Evolutionary conservation across 2,329 filamentous ascomycete species (phyloP).

Genomic region (Aaosphaeria arxii): DNA sequence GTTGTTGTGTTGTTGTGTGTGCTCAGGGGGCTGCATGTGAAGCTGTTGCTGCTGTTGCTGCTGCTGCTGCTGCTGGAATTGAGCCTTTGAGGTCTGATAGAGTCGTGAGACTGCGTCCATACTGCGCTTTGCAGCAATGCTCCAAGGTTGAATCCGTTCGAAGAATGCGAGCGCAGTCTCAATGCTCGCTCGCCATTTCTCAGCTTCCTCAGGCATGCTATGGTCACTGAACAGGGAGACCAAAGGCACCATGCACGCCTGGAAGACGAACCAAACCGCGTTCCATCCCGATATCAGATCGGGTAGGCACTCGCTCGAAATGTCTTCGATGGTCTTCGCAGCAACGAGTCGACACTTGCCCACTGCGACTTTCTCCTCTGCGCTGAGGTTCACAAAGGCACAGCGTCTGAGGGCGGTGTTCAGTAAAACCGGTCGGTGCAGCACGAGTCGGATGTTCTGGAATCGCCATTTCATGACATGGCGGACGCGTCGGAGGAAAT

Average conservation of each 20-base stretch:
- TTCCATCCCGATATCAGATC: slow-evolving; percentile 80
- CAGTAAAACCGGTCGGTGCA: slow-evolving; percentile 70
- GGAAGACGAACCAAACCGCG: slow-evolving; percentile 78
- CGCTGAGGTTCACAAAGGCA: slow-evolving; percentile 51
- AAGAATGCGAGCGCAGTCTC: slow-evolving; percentile 44
- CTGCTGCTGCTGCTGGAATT: slow-evolving; percentile 14
- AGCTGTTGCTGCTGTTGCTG: slow-evolving; percentile 1
- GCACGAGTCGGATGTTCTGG: slow-evolving; percentile 72
- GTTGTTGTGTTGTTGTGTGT: slow-evolving; percentile 4
- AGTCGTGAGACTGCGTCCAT: slow-evolving; percentile 41
- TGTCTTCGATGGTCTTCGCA: slow-evolving; percentile 68
- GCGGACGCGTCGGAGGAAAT: slow-evolving; percentile 66
- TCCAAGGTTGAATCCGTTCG: slow-evolving; percentile 42
- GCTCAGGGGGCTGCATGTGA: slow-evolving; percentile 1
- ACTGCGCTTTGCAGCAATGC: slow-evolving; percentile 44
- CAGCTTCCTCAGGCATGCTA: slow-evolving; percentile 36
- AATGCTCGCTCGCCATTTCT: slow-evolving; percentile 41
- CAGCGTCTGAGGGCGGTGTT: slow-evolving; percentile 56
- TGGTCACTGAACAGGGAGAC: slow-evolving; percentile 70
- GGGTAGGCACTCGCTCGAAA: slow-evolving; percentile 65
- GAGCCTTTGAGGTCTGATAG: slow-evolving; percentile 40
- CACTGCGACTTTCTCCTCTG: slow-evolving; percentile 66
- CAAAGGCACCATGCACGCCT: slow-evolving; percentile 75
- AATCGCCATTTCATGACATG: slow-evolving; percentile 82
- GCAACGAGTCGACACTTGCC: slow-evolving; percentile 68